phyloP scores from a whole-genome alignment of 768 basidiomycete genomes.

The Panaeolus papilionaceus region DNA sequence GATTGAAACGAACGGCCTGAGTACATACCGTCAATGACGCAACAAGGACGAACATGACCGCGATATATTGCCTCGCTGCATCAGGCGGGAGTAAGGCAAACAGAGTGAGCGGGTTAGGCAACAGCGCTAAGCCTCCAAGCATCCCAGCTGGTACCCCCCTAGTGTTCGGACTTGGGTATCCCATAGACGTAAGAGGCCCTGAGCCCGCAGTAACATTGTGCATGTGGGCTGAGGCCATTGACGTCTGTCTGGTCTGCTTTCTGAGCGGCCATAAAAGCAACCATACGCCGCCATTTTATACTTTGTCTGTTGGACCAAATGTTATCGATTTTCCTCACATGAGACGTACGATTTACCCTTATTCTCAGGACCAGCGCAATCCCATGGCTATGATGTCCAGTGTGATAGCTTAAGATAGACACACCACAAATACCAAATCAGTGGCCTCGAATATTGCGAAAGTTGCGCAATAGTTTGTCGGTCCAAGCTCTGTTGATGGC shows the following conservation, averaged over 20 bases:
- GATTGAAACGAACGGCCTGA: background rate
- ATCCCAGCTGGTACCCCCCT: too few relatives aligned
- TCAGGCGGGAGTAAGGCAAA: background rate
- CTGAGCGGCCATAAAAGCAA: too few relatives aligned
- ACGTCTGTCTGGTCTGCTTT: background rate
- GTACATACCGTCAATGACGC: background rate
- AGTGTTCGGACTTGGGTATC: background rate
- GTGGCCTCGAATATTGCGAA: too few relatives aligned
- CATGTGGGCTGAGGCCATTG: background rate
- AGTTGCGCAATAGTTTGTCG: too few relatives aligned
- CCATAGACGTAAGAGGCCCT: background rate
- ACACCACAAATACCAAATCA: too few relatives aligned
- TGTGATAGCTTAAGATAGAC: too few relatives aligned
- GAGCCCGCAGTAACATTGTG: background rate
- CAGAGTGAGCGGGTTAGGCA: slow-evolving; percentile 10
- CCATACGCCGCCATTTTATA: too few relatives aligned
- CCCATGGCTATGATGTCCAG: slow-evolving; percentile 29
- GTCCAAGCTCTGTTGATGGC: too few relatives aligned
- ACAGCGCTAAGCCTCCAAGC: background rate
- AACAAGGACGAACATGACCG: background rate
- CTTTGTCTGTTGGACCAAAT: too few relatives aligned
- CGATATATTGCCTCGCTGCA: background rate
- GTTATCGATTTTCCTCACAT: too few relatives aligned
- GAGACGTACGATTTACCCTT: too few relatives aligned
- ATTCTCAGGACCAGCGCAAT: too few relatives aligned